Evolutionary conservation across 176 grass and related monocot genomes (phyloP), one percentile per base, ranked within the genome.

Genomic region (Oryza meyeriana): DNA sequence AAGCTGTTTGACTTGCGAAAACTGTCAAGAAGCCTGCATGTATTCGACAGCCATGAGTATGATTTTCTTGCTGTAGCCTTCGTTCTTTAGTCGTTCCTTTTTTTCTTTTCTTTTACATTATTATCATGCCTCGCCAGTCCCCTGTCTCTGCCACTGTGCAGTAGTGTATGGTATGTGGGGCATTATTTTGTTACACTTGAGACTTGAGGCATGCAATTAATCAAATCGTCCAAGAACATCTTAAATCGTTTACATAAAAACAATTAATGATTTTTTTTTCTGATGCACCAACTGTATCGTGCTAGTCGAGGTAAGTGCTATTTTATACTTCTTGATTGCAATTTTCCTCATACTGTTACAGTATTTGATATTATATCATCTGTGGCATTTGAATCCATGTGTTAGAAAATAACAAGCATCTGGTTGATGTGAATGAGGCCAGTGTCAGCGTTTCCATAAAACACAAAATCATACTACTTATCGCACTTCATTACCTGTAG

Each of bases 1-100:
- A 95, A 95, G 64, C 77, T 99, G 16, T 99, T 99, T 88, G 96
- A 99, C 74, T 67, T 92, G 68, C 72, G 93, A 80, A 99, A 93
- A 52, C 74, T 99, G 35, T 89, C 83, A 62, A 92, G 76, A 85
- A 90, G 89, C 83, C 88, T 99, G 85, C 89, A 95, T 77, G 80
- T 89, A 73, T 99, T 99, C 3, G 84, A 92, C 65, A 83, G 52
- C 83, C 96, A 99, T 79, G 88, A 88, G 96, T 99, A 85, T 0
- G 84, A 81, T 48, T 83, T 83, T 72, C 28, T 22, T 66, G 47
- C 34, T 88, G 10, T 25, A 8, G 42, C 18, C 24, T 71, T 5
- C 59, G 8, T 66, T 25, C 6, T 71, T 32, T 4, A 70, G 30
- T 79, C 31, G 12, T 69, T 39, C 18, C 71, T 14, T 22, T 44